phyloP scores from a whole-genome alignment of 2,329 filamentous ascomycete species.

The Fusarium concolor region DNA sequence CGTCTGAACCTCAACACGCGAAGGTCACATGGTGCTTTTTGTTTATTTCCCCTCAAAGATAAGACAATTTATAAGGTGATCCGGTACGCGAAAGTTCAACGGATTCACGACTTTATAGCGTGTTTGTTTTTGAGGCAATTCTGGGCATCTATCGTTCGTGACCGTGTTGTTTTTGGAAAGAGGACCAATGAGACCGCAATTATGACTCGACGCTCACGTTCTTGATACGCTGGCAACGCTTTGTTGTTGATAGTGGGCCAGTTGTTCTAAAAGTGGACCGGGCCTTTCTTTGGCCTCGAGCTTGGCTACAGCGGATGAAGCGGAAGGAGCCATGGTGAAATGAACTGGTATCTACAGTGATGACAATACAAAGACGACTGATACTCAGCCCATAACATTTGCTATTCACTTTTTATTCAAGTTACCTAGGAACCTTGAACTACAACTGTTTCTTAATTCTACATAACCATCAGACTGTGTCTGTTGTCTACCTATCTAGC shows the following conservation, averaged over 20 bases:
- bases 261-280: slow-evolving; percentile 8
- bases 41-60: slow-evolving; percentile 26
- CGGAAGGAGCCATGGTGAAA: slow-evolving; percentile 6
- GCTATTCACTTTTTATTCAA: neutral
- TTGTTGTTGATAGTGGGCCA: slow-evolving; percentile 24
- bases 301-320: slow-evolving; percentile 12
- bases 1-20: slow-evolving; percentile 41
- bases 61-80: slow-evolving; percentile 15
- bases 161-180: slow-evolving; percentile 18
- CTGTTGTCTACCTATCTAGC: slow-evolving; percentile 5
- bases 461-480: slow-evolving; percentile 1
- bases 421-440: too few species aligned
- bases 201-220: slow-evolving; percentile 23
- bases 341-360: slow-evolving; percentile 17
- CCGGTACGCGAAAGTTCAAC: slow-evolving; percentile 11
- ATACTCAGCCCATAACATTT: neutral
- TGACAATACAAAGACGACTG: neutral
- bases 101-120: slow-evolving; percentile 4
- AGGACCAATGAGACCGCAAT: slow-evolving; percentile 27
- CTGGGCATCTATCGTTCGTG: neutral
- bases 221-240: slow-evolving; percentile 33
- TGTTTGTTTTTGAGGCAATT: neutral
- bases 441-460: neutral
- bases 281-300: neutral
- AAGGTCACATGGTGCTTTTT: slow-evolving; percentile 42